Base-by-base conservation (phyloP, 2,329 filamentous ascomycete genomes). In the Mariannaea sp. region DNA sequence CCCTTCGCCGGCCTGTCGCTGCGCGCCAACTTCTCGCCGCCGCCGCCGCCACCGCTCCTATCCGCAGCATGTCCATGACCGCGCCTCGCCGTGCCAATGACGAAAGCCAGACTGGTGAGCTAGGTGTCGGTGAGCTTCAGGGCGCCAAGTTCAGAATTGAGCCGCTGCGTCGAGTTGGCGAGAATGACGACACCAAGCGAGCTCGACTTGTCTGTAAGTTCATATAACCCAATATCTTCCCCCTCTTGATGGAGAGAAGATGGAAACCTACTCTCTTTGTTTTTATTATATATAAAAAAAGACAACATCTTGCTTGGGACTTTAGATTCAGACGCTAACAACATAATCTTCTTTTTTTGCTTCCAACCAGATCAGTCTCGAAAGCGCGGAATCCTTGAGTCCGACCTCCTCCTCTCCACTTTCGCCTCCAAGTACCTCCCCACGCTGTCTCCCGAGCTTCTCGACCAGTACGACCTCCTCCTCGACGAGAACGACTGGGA, bases 401-500 rank as follows among this genome's bases (percentile, higher is more conserved):
- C 90, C 59, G 94, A 99, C 73, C 89, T 99, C 49, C 85, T 99
- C 59, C 88, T 97, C 62, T 96, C 91, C 55, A 99, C 94, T 61
- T 99, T 99, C 71, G 94, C 94, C 60, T 85, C 93, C 62, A 78
- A 80, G 49, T 81, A 95, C 73, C 86, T 99, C 17, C 77, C 80
- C 36, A 77, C 76, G 56, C 96, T 99, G 90, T 83, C 82, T 1
- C 73, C 78, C 5, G 73, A 79, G 44, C 89, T 95, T 69, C 85
- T 97, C 64, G 75, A 83, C 65, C 84, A 96, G 73, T 97, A 94
- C 77, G 93, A 97, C 72, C 78, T 82, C 22, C 95, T 99, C 78
- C 85, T 99, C 51, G 94, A 99, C 74, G 94, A 99, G 77, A 99
- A 99, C 74, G 94, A 99, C 77, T 99, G 94, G 94, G 94, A 99